A percentile compares a stretch with the other conserved stretches of the same genome.
Evolutionary conservation across 2,329 filamentous ascomycete genomes (phyloP).

Genomic region (Nothophoma quercina): DNA sequence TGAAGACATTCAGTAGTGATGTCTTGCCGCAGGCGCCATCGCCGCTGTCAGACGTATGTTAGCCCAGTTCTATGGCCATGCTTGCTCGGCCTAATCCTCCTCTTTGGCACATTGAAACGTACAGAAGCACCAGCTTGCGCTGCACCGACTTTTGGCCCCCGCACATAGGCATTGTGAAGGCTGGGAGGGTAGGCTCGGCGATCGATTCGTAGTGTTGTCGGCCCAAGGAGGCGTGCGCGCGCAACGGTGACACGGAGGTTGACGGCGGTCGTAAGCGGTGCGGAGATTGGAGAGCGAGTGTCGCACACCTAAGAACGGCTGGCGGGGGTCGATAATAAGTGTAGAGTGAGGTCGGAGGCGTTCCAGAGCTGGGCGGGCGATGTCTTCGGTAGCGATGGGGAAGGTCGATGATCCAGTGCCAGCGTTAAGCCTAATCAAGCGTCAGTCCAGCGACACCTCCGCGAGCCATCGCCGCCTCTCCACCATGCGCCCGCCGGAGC

Average conservation of each 20-base stretch:
- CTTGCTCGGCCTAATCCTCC: conserved; percentile 4
- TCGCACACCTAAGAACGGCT: conserved; percentile 17
- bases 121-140: conserved; percentile 96
- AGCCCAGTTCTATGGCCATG: conserved; percentile 30
- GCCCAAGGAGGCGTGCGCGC: conserved; percentile 35
- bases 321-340: conserved; percentile 25
- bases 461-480: conserved; percentile 24
- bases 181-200: conserved; percentile 25
- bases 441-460: conserved; percentile 17
- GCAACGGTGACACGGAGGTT: conserved; percentile 30
- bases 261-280: conserved; percentile 19
- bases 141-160: conserved; percentile 76
- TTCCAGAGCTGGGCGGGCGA: conserved; percentile 30
- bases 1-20: conserved; percentile 96
- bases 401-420: conserved; percentile 17
- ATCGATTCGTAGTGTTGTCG: conserved; percentile 31
- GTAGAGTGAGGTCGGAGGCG: conserved; percentile 25
- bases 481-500: conserved; percentile 20
- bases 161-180: conserved; percentile 55
- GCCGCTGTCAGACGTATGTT: conserved; percentile 65
- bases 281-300: conserved; percentile 14
- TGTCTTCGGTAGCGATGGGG: conserved; percentile 24
- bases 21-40: conserved; percentile 98
- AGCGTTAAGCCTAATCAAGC: conserved; percentile 26
- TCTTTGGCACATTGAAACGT: conserved; percentile 48